Evolutionary conservation across 805 yeast genomes (phyloP).

Genomic region (Candida maesae): DNA sequence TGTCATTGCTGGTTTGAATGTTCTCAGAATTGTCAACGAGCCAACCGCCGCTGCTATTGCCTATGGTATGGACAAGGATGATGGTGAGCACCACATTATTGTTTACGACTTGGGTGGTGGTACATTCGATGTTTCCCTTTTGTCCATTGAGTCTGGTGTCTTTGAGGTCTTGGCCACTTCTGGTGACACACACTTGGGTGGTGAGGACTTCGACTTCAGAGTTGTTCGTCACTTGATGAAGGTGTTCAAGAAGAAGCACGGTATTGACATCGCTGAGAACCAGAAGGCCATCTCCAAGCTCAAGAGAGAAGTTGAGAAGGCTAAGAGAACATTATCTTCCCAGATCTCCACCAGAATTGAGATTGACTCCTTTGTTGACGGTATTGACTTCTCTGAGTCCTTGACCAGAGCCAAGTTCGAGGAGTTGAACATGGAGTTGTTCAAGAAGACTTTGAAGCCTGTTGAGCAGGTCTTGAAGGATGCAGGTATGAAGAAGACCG

Average conservation of each 20-base stretch:
- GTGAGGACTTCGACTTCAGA: slow-evolving; percentile 92
- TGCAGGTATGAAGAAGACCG: slow-evolving; percentile 81
- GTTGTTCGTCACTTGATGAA: slow-evolving; percentile 84
- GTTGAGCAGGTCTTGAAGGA: slow-evolving; percentile 95
- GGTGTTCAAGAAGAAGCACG: slow-evolving; percentile 88
- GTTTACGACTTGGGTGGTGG: slow-evolving; percentile 98
- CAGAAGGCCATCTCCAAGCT: slow-evolving; percentile 87
- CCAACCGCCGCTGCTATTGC: slow-evolving; percentile 99
- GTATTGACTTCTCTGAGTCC: slow-evolving; percentile 93
- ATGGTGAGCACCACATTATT: slow-evolving; percentile 82
- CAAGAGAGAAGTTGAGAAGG: slow-evolving; percentile 97
- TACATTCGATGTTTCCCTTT: slow-evolving; percentile 88
- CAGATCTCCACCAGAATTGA: slow-evolving; percentile 96
- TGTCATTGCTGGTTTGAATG: slow-evolving; percentile 85
- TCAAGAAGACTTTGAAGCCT: slow-evolving; percentile 92
- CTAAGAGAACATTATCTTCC: slow-evolving; percentile 92
- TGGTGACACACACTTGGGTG: slow-evolving; percentile 97
- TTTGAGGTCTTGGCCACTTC: slow-evolving; percentile 92
- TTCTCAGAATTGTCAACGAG: slow-evolving; percentile 85
- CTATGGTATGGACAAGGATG: slow-evolving; percentile 82
- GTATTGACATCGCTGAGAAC: slow-evolving; percentile 76
- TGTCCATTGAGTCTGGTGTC: slow-evolving; percentile 87
- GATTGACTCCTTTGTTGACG: slow-evolving; percentile 92
- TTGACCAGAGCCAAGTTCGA: slow-evolving; percentile 97
- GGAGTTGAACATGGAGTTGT: slow-evolving; percentile 88